phyloP scores from a whole-genome alignment of 148 eudicot genomes.

The Rhododendron griersonianum region DNA sequence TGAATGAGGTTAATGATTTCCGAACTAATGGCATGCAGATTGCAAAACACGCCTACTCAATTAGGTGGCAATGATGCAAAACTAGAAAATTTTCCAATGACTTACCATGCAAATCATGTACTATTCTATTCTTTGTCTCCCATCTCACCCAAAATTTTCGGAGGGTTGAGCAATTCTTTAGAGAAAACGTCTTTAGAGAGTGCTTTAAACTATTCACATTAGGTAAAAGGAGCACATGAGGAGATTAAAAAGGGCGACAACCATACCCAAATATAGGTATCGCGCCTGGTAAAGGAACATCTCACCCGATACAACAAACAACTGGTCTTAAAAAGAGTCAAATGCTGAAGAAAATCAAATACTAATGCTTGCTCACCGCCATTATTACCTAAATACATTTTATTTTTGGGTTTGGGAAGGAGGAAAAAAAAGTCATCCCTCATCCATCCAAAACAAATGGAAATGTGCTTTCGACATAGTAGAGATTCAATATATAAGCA shows the following conservation, averaged over 20 bases:
- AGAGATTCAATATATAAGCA: neutral
- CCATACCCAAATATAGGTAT: neutral
- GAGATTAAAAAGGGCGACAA: neutral
- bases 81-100: neutral
- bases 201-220: neutral
- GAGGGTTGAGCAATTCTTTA: neutral
- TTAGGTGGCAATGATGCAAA: neutral
- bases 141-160: neutral
- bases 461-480: neutral
- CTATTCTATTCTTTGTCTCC: neutral
- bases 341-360: neutral
- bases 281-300: neutral
- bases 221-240: neutral
- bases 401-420: neutral
- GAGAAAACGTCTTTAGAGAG: neutral
- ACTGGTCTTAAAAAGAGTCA: neutral
- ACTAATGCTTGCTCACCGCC: neutral
- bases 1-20: neutral
- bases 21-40: neutral
- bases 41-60: constrained; percentile 6
- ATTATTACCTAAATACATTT: neutral
- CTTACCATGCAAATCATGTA: neutral
- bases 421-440: neutral
- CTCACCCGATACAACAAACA: neutral
- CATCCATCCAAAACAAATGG: neutral